Percentiles rank a stretch among this genome's conserved stretches.
These are phyloP conservation scores for Monilinia laxa DNA, from an alignment of 2,329 filamentous ascomycete species.

Conservation along the genomic window DNA sequence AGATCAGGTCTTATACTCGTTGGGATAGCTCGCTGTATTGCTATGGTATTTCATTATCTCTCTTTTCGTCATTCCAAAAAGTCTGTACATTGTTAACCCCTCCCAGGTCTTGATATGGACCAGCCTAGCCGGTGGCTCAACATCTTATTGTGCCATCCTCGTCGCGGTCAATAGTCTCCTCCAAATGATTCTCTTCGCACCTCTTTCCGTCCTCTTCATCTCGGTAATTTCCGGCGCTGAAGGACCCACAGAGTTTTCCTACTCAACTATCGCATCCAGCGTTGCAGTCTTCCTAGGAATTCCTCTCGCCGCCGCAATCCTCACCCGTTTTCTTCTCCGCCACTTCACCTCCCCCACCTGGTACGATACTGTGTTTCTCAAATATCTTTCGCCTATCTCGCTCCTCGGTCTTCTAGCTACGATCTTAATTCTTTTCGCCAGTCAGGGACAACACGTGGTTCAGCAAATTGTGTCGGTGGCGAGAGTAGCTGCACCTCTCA, in stretches of 20 bases:
- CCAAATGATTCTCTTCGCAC: constrained; percentile 72
- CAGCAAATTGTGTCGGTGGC: constrained; percentile 82
- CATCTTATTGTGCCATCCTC: constrained; percentile 79
- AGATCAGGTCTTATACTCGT: constrained; percentile 75
- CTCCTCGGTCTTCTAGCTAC: constrained; percentile 84
- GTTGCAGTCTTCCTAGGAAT: constrained; percentile 86
- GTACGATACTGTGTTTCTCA: constrained; percentile 71
- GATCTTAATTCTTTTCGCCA: constrained; percentile 81
- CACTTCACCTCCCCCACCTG: constrained; percentile 53
- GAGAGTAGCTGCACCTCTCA: constrained; percentile 74
- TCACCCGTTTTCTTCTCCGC: constrained; percentile 67
- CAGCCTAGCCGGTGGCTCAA: constrained; percentile 70
- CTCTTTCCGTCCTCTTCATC: constrained; percentile 65
- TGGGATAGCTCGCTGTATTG: constrained; percentile 81
- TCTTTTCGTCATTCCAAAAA: background rate
- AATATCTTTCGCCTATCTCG: constrained; percentile 68
- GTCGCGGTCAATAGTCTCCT: constrained; percentile 74
- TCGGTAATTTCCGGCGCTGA: constrained; percentile 59
- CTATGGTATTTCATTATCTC: constrained; percentile 59
- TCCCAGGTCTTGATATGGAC: constrained; percentile 69
- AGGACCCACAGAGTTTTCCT: constrained; percentile 50
- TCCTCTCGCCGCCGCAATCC: constrained; percentile 74
- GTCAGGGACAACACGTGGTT: constrained; percentile 73
- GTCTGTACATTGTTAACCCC: constrained; percentile 16
- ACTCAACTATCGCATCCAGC: constrained; percentile 70